Base-by-base conservation (phyloP, 805 yeast genomes). In the Pichia occidentalis region DNA sequence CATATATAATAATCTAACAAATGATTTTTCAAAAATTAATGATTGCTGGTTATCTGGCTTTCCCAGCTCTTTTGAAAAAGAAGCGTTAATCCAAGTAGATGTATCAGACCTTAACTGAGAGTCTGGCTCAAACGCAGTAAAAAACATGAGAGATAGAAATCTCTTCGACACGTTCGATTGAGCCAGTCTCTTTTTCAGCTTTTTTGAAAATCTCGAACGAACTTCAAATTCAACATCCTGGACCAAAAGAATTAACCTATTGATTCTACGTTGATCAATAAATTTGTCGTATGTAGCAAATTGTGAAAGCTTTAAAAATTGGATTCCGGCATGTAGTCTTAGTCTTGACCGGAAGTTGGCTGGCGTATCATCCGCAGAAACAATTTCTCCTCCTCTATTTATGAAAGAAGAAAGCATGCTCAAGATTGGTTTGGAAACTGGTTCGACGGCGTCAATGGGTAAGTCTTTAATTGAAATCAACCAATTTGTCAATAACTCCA, bases 311-410 rank as follows among this genome's bases (percentile, higher is more conserved):
- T 81, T 78, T 23, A 87, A 56, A 9, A 86, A 49, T 47, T 67
- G 68, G 24, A 73, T 51, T 1, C 94, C 95, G 1, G 94, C 90
- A 24, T 63, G 66, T 9, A 84, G 61, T 48, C 94, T 67, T 34
- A 86, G 57, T 45, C 75, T 71, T 42, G 77, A 68, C 52, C 80
- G 81, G 51, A 63, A 77, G 24, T 61, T 61, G 19, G 54, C 61
- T 4, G 95, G 95, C 0, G 95, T 82, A 4, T 67, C 49, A 37
- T 67, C 65, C 42, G 58, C 54, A 37, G 71, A 45, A 2, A 79
- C 73, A 23, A 86, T 69, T 50, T 87, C 95, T 21, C 95, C 95
- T 31, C 83, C 82, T 53, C 80, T 80, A 1, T 77, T 74, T 34
- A 86, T 73, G 24, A 84, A 63, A 1, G 86, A 74, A 24, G 74